These are phyloP conservation scores for Cladosporium sp. DNA, from an alignment of 2,329 filamentous ascomycete species.

Conservation along the genomic window DNA sequence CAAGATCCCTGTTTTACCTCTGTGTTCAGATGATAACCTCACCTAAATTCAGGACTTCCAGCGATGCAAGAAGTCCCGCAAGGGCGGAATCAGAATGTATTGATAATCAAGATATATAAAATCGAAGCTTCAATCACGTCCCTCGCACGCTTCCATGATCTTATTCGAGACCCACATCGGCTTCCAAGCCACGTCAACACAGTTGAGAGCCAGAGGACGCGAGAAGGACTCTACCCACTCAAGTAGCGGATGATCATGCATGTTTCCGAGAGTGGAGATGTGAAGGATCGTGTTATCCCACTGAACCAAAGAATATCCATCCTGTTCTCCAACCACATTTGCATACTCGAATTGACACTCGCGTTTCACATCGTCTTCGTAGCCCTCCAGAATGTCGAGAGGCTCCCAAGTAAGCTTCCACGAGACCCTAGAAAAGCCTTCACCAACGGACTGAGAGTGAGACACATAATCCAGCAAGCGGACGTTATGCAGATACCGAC, in stretches of 20 bases:
- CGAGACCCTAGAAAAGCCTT: background rate
- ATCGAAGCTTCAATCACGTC: background rate
- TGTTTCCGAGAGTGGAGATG: background rate
- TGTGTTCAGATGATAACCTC: too few species aligned
- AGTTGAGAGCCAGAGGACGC: background rate
- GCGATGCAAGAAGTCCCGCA: too few species aligned
- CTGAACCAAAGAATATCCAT: background rate
- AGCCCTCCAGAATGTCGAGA: background rate
- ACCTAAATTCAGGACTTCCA: too few species aligned
- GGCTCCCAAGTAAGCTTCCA: conserved; percentile 1
- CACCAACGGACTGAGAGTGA: background rate
- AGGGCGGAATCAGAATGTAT: too few species aligned
- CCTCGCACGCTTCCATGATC: background rate
- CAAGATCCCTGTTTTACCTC: too few species aligned
- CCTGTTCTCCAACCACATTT: background rate
- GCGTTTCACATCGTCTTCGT: background rate
- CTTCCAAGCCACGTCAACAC: background rate
- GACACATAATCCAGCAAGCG: background rate
- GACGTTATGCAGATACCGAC: background rate
- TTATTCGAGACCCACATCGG: background rate
- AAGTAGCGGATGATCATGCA: background rate
- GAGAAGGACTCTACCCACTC: background rate
- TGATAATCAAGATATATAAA: background rate
- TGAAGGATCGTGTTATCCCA: background rate
- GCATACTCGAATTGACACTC: background rate